These are phyloP conservation scores for Schizosaccharomyces lindneri DNA, from an alignment of 805 yeast genomes.

Conservation along the genomic window DNA sequence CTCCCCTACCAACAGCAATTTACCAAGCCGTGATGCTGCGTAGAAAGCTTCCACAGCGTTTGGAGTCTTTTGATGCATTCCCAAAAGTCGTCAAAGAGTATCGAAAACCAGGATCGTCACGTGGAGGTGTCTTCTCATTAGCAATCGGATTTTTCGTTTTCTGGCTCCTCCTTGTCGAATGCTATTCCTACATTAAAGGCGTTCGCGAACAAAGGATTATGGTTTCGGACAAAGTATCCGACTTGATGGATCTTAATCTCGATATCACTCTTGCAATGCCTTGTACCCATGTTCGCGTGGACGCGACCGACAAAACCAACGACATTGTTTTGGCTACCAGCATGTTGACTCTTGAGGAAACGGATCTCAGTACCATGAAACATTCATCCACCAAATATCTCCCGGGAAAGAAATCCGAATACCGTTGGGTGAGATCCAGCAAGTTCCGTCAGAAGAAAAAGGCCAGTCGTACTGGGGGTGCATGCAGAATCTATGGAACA, in stretches of 20 bases:
- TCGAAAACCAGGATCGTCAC: not conserved
- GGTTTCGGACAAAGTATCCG: not conserved
- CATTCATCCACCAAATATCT: not conserved
- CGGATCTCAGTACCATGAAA: slow-evolving; percentile 9
- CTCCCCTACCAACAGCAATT: too few relatives aligned
- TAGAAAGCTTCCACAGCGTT: not conserved
- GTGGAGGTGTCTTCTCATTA: not conserved
- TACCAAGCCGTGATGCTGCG: not conserved
- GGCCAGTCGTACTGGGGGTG: slow-evolving; percentile 18
- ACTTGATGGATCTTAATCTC: slow-evolving; percentile 35
- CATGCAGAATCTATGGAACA: slow-evolving; percentile 67
- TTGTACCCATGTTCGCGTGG: slow-evolving; percentile 49
- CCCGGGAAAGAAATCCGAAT: slow-evolving; percentile 5
- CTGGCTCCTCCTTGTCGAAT: not conserved
- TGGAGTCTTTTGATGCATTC: not conserved
- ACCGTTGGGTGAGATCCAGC: slow-evolving; percentile 6
- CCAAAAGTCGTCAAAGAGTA: not conserved
- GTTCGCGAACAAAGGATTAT: not conserved
- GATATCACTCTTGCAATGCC: slow-evolving; percentile 69
- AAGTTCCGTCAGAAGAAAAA: slow-evolving; percentile 5
- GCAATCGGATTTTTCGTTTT: not conserved
- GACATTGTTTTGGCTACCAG: slow-evolving; percentile 64
- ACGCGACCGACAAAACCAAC: slow-evolving; percentile 49
- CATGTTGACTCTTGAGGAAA: slow-evolving; percentile 42
- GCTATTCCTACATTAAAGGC: not conserved